Evolutionary conservation across 2,329 filamentous ascomycete genomes (phyloP), one percentile per base, ranked within the genome.

Genomic region (Monosporascus sp.): DNA sequence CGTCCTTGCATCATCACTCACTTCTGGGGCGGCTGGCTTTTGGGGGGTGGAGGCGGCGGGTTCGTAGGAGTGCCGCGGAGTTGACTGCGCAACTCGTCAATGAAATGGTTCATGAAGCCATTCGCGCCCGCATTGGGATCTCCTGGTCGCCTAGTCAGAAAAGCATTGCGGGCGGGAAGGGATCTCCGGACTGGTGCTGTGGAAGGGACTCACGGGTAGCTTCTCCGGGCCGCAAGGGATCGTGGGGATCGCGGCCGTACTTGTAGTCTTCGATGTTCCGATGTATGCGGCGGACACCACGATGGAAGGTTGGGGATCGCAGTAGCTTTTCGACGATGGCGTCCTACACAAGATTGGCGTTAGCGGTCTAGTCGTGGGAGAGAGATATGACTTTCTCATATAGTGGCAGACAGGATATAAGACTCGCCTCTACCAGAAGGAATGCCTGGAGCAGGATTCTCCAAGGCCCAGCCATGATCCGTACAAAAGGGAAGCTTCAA

Each of bases 31-130:
- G 58, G 53, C 20, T 49, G 17, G 19, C 16, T 14, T 37, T 52
- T 52, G 53, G 56, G 8, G 54, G 58, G 24, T 50, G 48, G 19
- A 56, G 60, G 5, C 67, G 66, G 40, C 70, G 60, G 3, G 7
- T 77, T 67, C 11, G 68, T 75, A 44, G 76, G 74, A 20, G 67
- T 74, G 4, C 78, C 78, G 9, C 70, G 68, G 9, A 72, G 64
- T 59, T 82, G 79, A 51, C 78, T 80, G 59, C 71, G 72, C 5
- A 82, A 51, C 65, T 82, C 79, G 9, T 79, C 71, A 37, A 75
- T 20, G 45, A 82, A 82, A 56, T 80, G 71, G 37, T 65, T 71
- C 1, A 78, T 40, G 54, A 82, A 81, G 3, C 60, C 60, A 7
- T 61, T 56, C 0, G 59, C 48, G 7, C 52, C 44, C 1, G 52